These are phyloP conservation scores for Arabidopsis hybrid DNA, from an alignment of 441 rosid genomes.

Conservation along the genomic window DNA sequence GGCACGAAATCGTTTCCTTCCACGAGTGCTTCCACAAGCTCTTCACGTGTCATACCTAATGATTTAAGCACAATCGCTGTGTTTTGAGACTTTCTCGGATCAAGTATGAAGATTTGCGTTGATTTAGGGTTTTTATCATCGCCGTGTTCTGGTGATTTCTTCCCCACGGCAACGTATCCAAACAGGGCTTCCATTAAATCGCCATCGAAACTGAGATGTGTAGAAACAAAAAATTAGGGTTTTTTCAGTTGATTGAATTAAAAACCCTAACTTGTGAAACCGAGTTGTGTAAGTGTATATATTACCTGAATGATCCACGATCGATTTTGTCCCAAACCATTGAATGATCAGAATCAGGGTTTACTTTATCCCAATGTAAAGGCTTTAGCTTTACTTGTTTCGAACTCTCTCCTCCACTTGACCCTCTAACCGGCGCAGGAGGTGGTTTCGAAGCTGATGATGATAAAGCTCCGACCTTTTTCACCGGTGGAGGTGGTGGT, in stretches of 20 bases:
- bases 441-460: constrained; percentile 49
- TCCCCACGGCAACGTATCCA: constrained; percentile 69
- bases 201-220: constrained; percentile 66
- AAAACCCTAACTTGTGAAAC: neutral
- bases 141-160: constrained; percentile 50
- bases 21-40: constrained; percentile 19
- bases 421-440: constrained; percentile 45
- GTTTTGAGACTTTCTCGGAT: constrained; percentile 83
- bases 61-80: constrained; percentile 81
- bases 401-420: constrained; percentile 29
- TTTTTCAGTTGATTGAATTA: neutral
- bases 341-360: constrained; percentile 65
- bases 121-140: constrained; percentile 34
- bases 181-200: constrained; percentile 90
- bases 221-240: neutral
- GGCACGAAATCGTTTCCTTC: constrained; percentile 29
- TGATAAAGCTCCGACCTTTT: constrained; percentile 35
- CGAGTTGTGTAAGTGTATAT: constrained; percentile 19
- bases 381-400: constrained; percentile 79
- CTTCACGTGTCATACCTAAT: constrained; percentile 29
- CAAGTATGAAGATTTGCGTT: constrained; percentile 63
- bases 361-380: constrained; percentile 93
- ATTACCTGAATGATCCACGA: constrained; percentile 81
- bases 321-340: constrained; percentile 96
- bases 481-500: constrained; percentile 56